Evolutionary conservation across 768 basidiomycete species (phyloP).

Genomic region (Wakefieldia striispora): DNA sequence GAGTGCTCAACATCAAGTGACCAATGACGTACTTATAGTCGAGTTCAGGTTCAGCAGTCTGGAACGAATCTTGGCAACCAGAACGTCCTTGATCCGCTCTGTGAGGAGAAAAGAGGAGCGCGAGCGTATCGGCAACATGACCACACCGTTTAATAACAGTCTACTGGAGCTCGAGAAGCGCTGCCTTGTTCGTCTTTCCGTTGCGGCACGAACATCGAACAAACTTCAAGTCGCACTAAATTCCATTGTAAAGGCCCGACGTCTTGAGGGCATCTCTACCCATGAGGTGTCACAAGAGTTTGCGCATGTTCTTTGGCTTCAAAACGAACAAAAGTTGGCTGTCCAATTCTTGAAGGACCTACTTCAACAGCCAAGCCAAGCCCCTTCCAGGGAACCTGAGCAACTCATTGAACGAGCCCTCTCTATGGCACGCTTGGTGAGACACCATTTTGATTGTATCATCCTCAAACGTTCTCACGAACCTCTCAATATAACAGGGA

Average conservation of each 20-base stretch:
- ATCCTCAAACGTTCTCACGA: background rate
- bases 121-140: conserved; percentile 70
- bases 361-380: conserved; percentile 14
- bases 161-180: conserved; percentile 62
- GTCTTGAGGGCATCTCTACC: conserved; percentile 45
- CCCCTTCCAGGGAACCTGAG: conserved; percentile 10
- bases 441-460: conserved; percentile 15
- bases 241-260: conserved; percentile 74
- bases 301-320: conserved; percentile 86
- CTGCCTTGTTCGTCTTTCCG: conserved; percentile 70
- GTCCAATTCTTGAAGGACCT: conserved; percentile 63
- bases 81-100: conserved; percentile 78
- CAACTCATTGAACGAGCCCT: conserved; percentile 36
- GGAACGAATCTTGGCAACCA: conserved; percentile 78
- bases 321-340: conserved; percentile 81
- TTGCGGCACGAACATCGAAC: conserved; percentile 64
- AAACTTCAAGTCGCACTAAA: conserved; percentile 85
- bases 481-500: conserved; percentile 50
- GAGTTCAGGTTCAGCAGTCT: conserved; percentile 63
- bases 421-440: conserved; percentile 64
- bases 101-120: conserved; percentile 66
- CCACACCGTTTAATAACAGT: conserved; percentile 47
- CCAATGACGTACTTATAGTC: conserved; percentile 9
- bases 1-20: conserved; percentile 28
- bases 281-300: conserved; percentile 75